These are phyloP conservation scores for Entoloma clypeatum DNA, from an alignment of 1,284 basidiomycete genomes.

Conservation along the genomic window DNA sequence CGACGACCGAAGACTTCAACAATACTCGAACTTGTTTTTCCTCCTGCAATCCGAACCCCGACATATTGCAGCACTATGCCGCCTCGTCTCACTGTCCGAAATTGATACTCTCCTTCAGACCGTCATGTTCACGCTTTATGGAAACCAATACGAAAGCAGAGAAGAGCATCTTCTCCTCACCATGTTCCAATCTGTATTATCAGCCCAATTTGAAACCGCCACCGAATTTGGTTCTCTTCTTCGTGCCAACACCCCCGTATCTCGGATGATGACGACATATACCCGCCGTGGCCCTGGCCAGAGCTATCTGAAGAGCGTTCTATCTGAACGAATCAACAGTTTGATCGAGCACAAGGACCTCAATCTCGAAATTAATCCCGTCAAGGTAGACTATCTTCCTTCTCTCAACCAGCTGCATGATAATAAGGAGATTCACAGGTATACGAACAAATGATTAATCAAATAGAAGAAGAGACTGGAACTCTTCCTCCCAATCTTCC, in stretches of 20 bases:
- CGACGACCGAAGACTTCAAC: slow-evolving; percentile 90
- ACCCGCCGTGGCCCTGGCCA: slow-evolving; percentile 97
- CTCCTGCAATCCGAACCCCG: slow-evolving; percentile 96
- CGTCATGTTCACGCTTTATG: slow-evolving; percentile 99
- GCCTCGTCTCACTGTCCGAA: slow-evolving; percentile 94
- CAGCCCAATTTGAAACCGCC: slow-evolving; percentile 97
- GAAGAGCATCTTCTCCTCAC: slow-evolving; percentile 98
- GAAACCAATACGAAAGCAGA: slow-evolving; percentile 98
- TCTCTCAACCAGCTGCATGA: background rate
- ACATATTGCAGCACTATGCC: slow-evolving; percentile 93
- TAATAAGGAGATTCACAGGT: slow-evolving; percentile 44
- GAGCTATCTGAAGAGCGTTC: slow-evolving; percentile 93
- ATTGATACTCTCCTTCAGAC: slow-evolving; percentile 99
- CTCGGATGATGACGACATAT: slow-evolving; percentile 99
- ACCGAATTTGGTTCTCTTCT: slow-evolving; percentile 97
- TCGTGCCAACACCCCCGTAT: slow-evolving; percentile 97
- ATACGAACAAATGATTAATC: slow-evolving; percentile 98
- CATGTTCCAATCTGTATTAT: slow-evolving; percentile 98
- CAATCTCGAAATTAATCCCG: slow-evolving; percentile 97
- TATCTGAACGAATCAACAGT: slow-evolving; percentile 97
- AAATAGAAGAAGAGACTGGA: slow-evolving; percentile 96
- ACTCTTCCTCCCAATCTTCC: slow-evolving; percentile 87
- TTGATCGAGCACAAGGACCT: slow-evolving; percentile 98
- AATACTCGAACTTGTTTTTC: slow-evolving; percentile 99
- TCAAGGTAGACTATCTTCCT: slow-evolving; percentile 67